Evolutionary conservation across 2,329 filamentous ascomycete genomes (phyloP), one percentile per base, ranked within the genome.

Genomic region (Talaromyces funiculosus): DNA sequence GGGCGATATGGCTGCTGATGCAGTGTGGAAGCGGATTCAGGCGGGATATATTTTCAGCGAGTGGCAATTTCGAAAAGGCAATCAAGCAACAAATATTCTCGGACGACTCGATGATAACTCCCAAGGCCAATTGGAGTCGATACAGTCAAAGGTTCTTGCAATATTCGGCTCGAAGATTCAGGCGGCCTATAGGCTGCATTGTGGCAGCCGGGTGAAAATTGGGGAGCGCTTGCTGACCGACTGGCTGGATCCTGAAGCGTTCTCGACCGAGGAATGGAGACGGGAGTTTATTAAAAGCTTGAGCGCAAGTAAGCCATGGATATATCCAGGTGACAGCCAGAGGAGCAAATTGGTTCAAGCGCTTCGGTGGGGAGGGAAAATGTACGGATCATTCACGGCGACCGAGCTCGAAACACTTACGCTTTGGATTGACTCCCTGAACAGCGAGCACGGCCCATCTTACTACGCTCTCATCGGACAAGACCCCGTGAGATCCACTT

Each of bases 301-400:
- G 51, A 67, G 68, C 18, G 67, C 67, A 12, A 69, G 66, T 31
- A 75, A 70, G 40, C 72, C 73, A 12, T 81, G 79, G 80, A 67
- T 81, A 3, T 63, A 69, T 43, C 70, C 68, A 42, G 79, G 79
- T 4, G 65, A 73, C 38, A 76, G 76, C 57, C 53, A 64, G 1
- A 72, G 72, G 35, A 81, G 79, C 60, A 71, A 64, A 22, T 68
- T 82, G 2, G 65, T 81, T 1, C 72, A 69, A 42, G 78, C 78
- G 65, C 64, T 81, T 7, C 68, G 63, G 0, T 81, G 79, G 78
- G 72, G 74, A 24, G 80, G 79, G 4, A 74, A 71, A 45, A 82
- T 82, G 79, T 82, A 80, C 64, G 80, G 80, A 0, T 72, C 77
- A 20, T 82, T 82, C 65, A 81, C 78, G 1, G 65, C 76, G 16